Evolutionary conservation across 176 grass and related monocot species (phyloP).

Genomic region (Luzula sylvatica): DNA sequence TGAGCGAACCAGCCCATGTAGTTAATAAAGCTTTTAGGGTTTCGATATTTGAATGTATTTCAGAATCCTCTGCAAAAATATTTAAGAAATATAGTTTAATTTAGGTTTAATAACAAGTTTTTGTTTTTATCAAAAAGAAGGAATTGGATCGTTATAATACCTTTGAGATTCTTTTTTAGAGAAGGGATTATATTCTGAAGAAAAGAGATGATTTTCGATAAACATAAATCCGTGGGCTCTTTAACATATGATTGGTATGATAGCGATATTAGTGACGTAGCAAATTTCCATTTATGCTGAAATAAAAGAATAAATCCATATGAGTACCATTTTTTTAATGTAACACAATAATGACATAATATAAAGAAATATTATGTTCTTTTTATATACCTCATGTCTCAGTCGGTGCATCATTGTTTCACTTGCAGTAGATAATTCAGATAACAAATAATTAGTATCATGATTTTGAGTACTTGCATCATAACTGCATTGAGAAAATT

Average conservation of each 20-base stretch:
- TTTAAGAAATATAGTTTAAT: not conserved
- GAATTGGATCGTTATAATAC: constrained; percentile 21
- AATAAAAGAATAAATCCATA: constrained; percentile 16
- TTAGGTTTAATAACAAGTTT: too few species aligned
- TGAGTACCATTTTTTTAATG: not conserved
- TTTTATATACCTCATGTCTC: constrained; percentile 52
- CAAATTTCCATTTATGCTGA: constrained; percentile 68
- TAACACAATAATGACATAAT: not conserved
- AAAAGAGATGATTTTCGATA: constrained; percentile 70
- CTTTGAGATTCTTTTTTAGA: constrained; percentile 58
- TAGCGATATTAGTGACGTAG: constrained; percentile 53
- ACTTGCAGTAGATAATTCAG: constrained; percentile 49
- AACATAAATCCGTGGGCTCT: constrained; percentile 42
- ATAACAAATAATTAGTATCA: constrained; percentile 41
- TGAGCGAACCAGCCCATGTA: constrained; percentile 48
- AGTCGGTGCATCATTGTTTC: constrained; percentile 50
- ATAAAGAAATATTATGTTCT: constrained; percentile 4
- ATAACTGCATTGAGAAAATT: constrained; percentile 25
- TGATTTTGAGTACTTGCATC: constrained; percentile 27
- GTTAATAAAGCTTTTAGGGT: constrained; percentile 27
- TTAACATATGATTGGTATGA: constrained; percentile 44
- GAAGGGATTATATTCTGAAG: constrained; percentile 64
- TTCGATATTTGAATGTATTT: constrained; percentile 25
- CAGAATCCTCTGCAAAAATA: constrained; percentile 53
- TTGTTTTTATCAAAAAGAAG: too few species aligned